phyloP scores from a whole-genome alignment of 2,329 filamentous ascomycete genomes.

The Fusarium papillatum region DNA sequence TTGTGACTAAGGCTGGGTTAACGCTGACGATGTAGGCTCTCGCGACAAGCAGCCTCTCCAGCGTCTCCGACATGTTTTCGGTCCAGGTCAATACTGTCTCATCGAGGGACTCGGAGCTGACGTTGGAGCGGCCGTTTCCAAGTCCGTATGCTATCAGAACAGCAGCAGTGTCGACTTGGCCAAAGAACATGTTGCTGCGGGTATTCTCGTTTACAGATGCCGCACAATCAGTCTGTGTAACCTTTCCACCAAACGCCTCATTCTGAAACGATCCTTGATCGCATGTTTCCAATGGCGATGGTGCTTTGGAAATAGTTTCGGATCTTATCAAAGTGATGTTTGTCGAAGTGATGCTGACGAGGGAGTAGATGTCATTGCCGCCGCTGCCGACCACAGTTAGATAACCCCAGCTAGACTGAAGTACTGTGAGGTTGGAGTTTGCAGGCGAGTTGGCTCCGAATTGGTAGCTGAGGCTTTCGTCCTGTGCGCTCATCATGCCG shows the following conservation, averaged over 20 bases:
- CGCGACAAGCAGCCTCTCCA: slow-evolving; percentile 6
- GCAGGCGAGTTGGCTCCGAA: slow-evolving; percentile 10
- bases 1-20: slow-evolving; percentile 21
- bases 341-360: slow-evolving; percentile 16
- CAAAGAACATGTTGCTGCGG: slow-evolving; percentile 10
- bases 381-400: neutral
- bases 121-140: slow-evolving; percentile 21
- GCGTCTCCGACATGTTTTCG: neutral
- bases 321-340: slow-evolving; percentile 36
- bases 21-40: slow-evolving; percentile 25
- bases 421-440: slow-evolving; percentile 6
- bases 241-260: slow-evolving; percentile 29
- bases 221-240: slow-evolving; percentile 18
- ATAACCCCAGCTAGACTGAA: slow-evolving; percentile 20
- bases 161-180: slow-evolving; percentile 34
- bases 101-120: slow-evolving; percentile 25
- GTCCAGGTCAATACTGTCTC: slow-evolving; percentile 14
- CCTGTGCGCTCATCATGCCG: slow-evolving; percentile 25
- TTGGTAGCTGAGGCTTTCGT: slow-evolving; percentile 3
- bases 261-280: slow-evolving; percentile 23
- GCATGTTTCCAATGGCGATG: slow-evolving; percentile 12
- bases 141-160: slow-evolving; percentile 20
- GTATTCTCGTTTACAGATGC: neutral
- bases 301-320: slow-evolving; percentile 5
- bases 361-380: neutral